A percentile compares a stretch with the other conserved stretches of the same genome.
phyloP scores from a whole-genome alignment of 2,329 filamentous ascomycete genomes.

The Xylaria sp. region DNA sequence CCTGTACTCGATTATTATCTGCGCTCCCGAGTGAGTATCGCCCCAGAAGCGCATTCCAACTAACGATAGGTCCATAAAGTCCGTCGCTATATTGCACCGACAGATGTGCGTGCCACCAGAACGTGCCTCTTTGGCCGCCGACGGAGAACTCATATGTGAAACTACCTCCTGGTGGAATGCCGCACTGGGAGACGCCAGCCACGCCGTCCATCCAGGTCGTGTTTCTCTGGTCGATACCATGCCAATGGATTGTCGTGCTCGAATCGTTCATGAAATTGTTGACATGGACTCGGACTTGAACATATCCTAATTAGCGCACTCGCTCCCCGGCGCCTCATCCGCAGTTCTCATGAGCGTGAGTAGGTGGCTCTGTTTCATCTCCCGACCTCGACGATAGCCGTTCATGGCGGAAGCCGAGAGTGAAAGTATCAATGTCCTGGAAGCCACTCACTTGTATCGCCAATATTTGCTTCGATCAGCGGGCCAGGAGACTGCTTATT shows the following conservation, averaged over 20 bases:
- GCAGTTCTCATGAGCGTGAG: not conserved
- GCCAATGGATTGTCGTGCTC: conserved; percentile 71
- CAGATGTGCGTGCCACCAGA: conserved; percentile 71
- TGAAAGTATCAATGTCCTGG: not conserved
- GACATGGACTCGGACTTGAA: conserved; percentile 51
- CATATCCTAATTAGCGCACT: not conserved
- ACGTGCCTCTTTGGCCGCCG: conserved; percentile 51
- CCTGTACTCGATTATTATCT: conserved; percentile 37
- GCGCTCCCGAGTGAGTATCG: not conserved
- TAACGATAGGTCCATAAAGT: conserved; percentile 68
- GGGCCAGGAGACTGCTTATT: conserved; percentile 57
- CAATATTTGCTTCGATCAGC: conserved; percentile 56
- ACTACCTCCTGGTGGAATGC: conserved; percentile 63
- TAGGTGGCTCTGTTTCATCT: not conserved
- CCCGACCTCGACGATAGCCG: not conserved
- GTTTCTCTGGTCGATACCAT: conserved; percentile 72
- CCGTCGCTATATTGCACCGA: conserved; percentile 72
- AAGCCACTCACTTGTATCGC: conserved; percentile 50
- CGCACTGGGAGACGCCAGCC: conserved; percentile 68
- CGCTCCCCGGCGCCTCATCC: not conserved
- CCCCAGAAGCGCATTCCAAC: conserved; percentile 12
- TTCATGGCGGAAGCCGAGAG: too few relatives aligned
- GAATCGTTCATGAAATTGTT: conserved; percentile 51
- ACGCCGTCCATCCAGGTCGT: conserved; percentile 75
- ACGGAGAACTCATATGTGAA: conserved; percentile 71